Base-by-base conservation (phyloP, 768 basidiomycete species). In the Clitopilus passeckerianus region DNA sequence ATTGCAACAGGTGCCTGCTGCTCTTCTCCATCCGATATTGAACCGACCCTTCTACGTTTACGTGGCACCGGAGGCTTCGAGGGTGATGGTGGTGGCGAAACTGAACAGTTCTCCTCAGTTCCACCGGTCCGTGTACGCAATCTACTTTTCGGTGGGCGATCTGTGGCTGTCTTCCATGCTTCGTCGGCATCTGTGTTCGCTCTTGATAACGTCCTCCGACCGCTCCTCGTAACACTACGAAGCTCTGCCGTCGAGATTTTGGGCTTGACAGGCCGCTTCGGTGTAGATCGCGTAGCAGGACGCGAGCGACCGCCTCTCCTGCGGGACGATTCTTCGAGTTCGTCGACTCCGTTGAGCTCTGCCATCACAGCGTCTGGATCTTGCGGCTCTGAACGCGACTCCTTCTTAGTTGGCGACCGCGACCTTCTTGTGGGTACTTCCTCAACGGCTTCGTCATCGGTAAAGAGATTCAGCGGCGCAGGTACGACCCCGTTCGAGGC, bases 21-120 rank as follows among this genome's bases (percentile, higher is more conserved):
- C 44, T 57, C 66, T 27, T 67, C 69, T 24, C 57, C 58, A 58
- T 74, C 77, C 15, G 77, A 71, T 0, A 75, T 73, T 34, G 74
- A 75, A 56, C 77, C 76, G 5, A 78, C 67, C 61, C 76, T 74
- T 65, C 75, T 71, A 44, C 81, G 77, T 68, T 85, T 85, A 59
- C 75, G 73, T 46, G 74, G 68, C 6, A 74, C 65, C 27, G 63
- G 6, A 33, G 66, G 34, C 58, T 62, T 66, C 30, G 69, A 57
- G 5, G 65, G 58, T 22, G 62, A 61, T 23, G 61, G 56, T 33
- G 57, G 18, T 14, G 52, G 41, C 50, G 55, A 54, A 50, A 62
- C 65, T 22, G 63, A 59, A 1, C 56, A 57, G 30, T 16, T 20
- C 30, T 59, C 54, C 59, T 60, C 33, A 46, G 55, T n/a, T 57